A percentile compares a stretch with the other conserved stretches of the same genome.
phyloP scores from a whole-genome alignment of 768 basidiomycete species.

The Termitomyces sp. region DNA sequence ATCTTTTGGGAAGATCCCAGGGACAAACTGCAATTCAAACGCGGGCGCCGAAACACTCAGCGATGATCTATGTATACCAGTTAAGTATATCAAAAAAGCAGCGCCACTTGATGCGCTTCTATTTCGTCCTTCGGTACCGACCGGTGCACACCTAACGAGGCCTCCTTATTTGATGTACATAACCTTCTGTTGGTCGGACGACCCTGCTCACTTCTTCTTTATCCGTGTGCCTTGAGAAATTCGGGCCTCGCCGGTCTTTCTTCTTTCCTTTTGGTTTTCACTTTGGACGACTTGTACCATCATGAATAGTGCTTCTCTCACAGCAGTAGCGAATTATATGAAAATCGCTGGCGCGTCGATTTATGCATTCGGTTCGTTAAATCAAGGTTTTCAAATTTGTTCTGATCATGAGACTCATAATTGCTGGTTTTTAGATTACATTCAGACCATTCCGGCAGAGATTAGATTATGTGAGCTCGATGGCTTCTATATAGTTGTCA shows the following conservation, averaged over 20 bases:
- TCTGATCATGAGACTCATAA: background rate
- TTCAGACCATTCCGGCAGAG: slow-evolving; percentile 18
- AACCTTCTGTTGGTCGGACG: background rate
- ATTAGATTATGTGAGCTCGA: slow-evolving; percentile 13
- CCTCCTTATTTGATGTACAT: background rate
- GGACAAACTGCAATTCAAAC: background rate
- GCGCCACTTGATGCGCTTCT: background rate
- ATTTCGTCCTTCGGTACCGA: background rate
- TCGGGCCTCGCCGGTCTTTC: background rate
- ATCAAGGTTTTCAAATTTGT: background rate
- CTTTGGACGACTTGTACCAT: background rate
- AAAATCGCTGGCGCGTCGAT: slow-evolving; percentile 18
- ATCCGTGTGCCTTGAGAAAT: background rate
- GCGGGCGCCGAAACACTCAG: background rate
- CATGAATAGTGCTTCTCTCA: slow-evolving; percentile 3
- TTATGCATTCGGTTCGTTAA: slow-evolving; percentile 15
- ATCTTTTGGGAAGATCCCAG: background rate
- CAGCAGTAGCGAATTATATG: slow-evolving; percentile 14
- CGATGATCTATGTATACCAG: background rate
- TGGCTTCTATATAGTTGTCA: too few relatives aligned
- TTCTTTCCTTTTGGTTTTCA: background rate
- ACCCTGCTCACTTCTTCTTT: background rate
- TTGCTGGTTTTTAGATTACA: slow-evolving; percentile 11
- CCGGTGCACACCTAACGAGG: background rate
- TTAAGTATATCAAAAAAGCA: background rate